Percentiles rank a stretch among this genome's conserved stretches.
These are phyloP conservation scores for Macrocybe sp. DNA, from an alignment of 1,284 basidiomycete species.

Conservation along the genomic window DNA sequence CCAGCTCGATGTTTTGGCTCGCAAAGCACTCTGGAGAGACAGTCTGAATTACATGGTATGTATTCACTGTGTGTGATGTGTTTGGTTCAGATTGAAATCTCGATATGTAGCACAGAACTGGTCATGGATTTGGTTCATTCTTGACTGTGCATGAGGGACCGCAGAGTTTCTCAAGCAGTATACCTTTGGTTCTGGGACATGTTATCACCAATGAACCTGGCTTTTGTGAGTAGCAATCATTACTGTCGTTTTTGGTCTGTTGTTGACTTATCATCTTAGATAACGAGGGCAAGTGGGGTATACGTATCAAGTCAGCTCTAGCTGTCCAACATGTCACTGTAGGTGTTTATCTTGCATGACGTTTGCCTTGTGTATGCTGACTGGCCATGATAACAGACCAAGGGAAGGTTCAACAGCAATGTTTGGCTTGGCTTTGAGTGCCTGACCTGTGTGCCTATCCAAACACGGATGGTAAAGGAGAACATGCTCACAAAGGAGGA, in stretches of 20 bases:
- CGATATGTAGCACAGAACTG: conserved; percentile 67
- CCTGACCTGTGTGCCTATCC: conserved; percentile 90
- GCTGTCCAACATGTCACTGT: conserved; percentile 67
- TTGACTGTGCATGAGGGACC: conserved; percentile 77
- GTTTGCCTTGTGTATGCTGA: conserved; percentile 5
- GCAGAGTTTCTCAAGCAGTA: conserved; percentile 62
- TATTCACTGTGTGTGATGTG: conserved; percentile 12
- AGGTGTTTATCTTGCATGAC: conserved; percentile 19
- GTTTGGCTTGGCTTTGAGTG: conserved; percentile 86
- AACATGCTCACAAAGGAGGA: conserved; percentile 82
- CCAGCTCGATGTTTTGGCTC: conserved; percentile 81
- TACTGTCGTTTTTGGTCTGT: conserved; percentile 12
- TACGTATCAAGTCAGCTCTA: conserved; percentile 85
- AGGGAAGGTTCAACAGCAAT: conserved; percentile 66
- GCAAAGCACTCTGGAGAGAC: conserved; percentile 84
- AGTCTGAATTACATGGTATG: conserved; percentile 76
- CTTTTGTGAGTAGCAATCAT: conserved; percentile 56
- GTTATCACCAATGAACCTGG: conserved; percentile 88
- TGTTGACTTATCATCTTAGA: conserved; percentile 44
- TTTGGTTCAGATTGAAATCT: too few species aligned
- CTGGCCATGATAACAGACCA: conserved; percentile 40
- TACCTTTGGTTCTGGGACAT: conserved; percentile 75
- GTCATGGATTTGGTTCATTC: conserved; percentile 82
- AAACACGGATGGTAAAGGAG: conserved; percentile 86
- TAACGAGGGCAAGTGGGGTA: conserved; percentile 79